Conservation (phyloP, 495 filamentous ascomycete species). For the Polyplosphaeria fusca region DNA sequence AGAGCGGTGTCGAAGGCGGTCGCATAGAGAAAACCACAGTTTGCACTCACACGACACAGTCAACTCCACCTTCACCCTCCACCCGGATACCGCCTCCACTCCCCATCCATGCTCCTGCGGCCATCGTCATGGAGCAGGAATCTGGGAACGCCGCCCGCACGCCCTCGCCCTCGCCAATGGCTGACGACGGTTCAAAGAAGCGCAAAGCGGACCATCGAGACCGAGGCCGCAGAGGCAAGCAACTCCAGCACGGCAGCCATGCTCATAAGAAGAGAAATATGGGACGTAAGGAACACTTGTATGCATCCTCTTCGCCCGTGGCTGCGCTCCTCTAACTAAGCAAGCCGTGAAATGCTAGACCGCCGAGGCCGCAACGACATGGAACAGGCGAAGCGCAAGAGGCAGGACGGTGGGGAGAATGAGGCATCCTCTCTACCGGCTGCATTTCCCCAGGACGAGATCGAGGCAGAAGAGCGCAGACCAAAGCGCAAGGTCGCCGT, state of each 20-base stretch:
- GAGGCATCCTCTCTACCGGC: constrained; percentile 39
- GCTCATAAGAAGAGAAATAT: constrained; percentile 60
- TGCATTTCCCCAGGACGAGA: constrained; percentile 70
- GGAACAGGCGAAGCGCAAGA: constrained; percentile 58
- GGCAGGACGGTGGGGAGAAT: constrained; percentile 40
- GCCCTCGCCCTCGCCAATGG: neutral
- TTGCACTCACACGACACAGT: neutral
- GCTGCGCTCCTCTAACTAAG: constrained; percentile 52
- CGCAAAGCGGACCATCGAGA: constrained; percentile 18
- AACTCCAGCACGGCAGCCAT: constrained; percentile 37
- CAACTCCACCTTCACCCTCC: neutral
- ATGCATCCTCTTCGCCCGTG: constrained; percentile 34
- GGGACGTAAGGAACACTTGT: constrained; percentile 66
- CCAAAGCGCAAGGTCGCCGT: constrained; percentile 97
- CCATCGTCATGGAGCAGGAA: constrained; percentile 14
- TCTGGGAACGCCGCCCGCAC: constrained; percentile 1
- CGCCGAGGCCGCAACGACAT: constrained; percentile 61
- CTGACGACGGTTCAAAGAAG: constrained; percentile 1
- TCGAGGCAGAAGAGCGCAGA: constrained; percentile 74
- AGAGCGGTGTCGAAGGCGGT: neutral
- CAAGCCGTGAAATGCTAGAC: constrained; percentile 60
- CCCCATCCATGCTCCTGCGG: constrained; percentile 15
- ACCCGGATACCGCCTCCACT: neutral
- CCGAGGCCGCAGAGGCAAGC: constrained; percentile 18
- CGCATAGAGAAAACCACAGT: neutral